Base-by-base conservation (phyloP, 2,329 filamentous ascomycete genomes). In the Helminthosporium solani region DNA sequence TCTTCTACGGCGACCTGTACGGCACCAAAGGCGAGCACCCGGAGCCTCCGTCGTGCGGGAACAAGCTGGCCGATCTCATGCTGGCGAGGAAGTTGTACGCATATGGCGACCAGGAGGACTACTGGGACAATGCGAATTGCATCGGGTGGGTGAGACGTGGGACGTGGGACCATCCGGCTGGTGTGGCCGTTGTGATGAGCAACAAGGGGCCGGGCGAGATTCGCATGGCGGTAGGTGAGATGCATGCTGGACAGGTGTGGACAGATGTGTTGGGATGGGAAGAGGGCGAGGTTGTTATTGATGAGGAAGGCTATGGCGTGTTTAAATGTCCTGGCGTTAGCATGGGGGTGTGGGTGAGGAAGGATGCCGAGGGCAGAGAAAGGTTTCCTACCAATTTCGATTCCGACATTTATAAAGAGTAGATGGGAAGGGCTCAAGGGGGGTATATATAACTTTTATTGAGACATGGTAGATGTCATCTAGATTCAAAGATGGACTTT, bases 1-100 rank as follows among this genome's bases (percentile, higher is more conserved):
- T 87, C 28, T 89, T 89, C 64, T 88, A 84, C 61, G 84, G 85
- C 19, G 85, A 88, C 59, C 64, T 88, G 1, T 87, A 85, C 64
- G 84, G 85, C 18, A 82, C 83, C 39, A 71, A 73, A 40, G 75
- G 70, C n/a, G 71, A 78, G 20, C 72, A 75, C n/a, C 71, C 77
- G 3, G 74, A 78, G 46, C 82, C 82, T 0, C 56, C 65, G 1
- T 72, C 78, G 3, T 80, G 78, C 45, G 76, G 75, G 23, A 76
- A 75, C 8, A 76, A 75, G 37, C 73, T 88, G 1, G 78, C 83
- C 1, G 75, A 78, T 14, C 73, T 88, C 18, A 76, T 82, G 30
- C 75, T 84, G 8, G 82, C 82, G 1, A 76, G 85, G 7, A 83
- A 82, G 56, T 70, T 85, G 6, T 88, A 84, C 60, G 83, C 84